Percentiles rank a stretch among this genome's conserved stretches.
phyloP scores from a whole-genome alignment of 2,329 filamentous ascomycete species.

The Gliomastix tumulicola region DNA sequence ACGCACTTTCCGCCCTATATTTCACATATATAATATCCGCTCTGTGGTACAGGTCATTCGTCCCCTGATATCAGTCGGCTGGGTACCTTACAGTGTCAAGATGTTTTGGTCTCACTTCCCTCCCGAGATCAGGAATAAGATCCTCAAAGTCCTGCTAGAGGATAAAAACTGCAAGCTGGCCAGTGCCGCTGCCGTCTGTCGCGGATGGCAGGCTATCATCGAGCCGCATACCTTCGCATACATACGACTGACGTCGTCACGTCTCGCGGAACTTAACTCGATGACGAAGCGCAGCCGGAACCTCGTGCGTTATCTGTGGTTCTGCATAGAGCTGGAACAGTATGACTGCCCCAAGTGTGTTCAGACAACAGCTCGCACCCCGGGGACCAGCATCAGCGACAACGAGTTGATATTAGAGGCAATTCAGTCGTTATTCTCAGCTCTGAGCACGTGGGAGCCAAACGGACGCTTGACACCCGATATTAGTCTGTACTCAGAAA shows the following conservation, averaged over 20 bases:
- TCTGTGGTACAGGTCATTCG: no score
- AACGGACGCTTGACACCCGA: slow-evolving; percentile 23
- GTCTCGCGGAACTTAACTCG: slow-evolving; percentile 15
- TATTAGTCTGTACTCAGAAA: slow-evolving; percentile 27
- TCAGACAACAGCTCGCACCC: background rate
- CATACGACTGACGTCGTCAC: slow-evolving; percentile 18
- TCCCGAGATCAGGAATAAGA: no score
- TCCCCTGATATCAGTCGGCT: no score
- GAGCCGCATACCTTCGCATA: slow-evolving; percentile 19
- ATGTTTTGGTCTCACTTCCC: no score
- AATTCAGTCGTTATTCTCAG: slow-evolving; percentile 12
- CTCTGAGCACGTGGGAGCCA: slow-evolving; percentile 22
- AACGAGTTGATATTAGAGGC: background rate
- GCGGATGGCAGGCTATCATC: slow-evolving; percentile 19
- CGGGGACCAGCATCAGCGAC: no score
- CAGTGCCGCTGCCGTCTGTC: slow-evolving; percentile 15
- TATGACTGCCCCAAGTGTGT: slow-evolving; percentile 9
- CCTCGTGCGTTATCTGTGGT: slow-evolving; percentile 13
- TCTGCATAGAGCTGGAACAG: slow-evolving; percentile 11
- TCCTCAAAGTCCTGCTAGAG: no score
- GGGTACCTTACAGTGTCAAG: no score
- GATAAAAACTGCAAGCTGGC: no score
- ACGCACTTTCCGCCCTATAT: no score
- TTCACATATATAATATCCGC: no score
- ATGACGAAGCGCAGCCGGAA: slow-evolving; percentile 18